phyloP scores from a whole-genome alignment of 176 grass and related monocot species.

The Oropetium thomaeum region DNA sequence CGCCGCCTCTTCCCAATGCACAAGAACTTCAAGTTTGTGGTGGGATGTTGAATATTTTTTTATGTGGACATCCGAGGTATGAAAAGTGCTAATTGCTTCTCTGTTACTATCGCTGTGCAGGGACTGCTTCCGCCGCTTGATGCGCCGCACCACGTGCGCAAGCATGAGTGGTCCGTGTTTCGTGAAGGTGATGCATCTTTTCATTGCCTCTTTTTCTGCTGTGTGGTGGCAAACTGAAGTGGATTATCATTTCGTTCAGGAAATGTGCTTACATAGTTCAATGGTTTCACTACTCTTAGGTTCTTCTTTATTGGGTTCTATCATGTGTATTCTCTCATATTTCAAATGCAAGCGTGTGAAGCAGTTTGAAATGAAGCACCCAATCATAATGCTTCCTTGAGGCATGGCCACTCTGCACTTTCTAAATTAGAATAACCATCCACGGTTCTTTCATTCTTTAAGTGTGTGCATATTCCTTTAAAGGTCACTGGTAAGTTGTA shows the following conservation, averaged over 20 bases:
- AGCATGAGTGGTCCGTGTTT: slow-evolving; percentile 88
- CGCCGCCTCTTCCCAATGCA: slow-evolving; percentile 87
- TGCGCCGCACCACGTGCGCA: slow-evolving; percentile 88
- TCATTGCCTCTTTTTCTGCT: not conserved
- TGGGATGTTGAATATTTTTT: slow-evolving; percentile 37
- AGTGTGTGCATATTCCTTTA: not conserved
- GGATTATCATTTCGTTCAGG: not conserved
- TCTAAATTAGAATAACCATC: not conserved
- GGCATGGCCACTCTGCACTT: not conserved
- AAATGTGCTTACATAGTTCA: not conserved
- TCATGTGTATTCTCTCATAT: not conserved
- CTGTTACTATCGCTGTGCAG: slow-evolving; percentile 34
- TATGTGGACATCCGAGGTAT: not conserved
- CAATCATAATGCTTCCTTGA: not conserved
- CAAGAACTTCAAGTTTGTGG: slow-evolving; percentile 93
- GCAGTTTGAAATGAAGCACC: not conserved
- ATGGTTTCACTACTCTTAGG: not conserved
- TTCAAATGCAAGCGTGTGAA: not conserved
- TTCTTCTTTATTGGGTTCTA: not conserved
- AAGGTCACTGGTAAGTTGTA: not conserved
- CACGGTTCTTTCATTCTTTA: not conserved
- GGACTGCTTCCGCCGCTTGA: slow-evolving; percentile 93
- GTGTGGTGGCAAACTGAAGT: not conserved
- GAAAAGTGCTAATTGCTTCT: slow-evolving; percentile 3
- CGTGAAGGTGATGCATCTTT: slow-evolving; percentile 72